Conservation (phyloP, 495 filamentous ascomycete species). For the Penicillium egyptiacum region DNA sequence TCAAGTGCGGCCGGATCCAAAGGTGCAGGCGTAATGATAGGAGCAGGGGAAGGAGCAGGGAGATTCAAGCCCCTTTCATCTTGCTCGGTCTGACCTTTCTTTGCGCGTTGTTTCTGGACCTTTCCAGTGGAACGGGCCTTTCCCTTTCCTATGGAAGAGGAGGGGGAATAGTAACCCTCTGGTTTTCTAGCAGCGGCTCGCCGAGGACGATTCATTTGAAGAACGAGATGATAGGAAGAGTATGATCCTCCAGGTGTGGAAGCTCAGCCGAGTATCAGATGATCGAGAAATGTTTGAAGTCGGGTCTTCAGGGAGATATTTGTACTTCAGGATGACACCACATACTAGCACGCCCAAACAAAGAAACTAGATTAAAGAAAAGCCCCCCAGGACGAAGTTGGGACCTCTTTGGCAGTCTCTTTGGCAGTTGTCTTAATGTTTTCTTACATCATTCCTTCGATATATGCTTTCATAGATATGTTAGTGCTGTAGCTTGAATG, state of each 20-base stretch:
- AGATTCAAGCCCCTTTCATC: neutral
- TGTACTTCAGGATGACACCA: neutral
- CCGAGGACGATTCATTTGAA: neutral
- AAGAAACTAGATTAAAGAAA: neutral
- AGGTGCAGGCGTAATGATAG: neutral
- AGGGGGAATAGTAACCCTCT: neutral
- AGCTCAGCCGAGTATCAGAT: neutral
- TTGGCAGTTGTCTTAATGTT: no score
- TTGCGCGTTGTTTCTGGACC: neutral
- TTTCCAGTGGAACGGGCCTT: neutral
- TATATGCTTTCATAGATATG: no score
- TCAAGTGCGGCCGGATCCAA: neutral
- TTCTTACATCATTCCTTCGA: no score
- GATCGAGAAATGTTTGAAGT: neutral
- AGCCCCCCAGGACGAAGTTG: neutral
- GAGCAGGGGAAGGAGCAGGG: neutral
- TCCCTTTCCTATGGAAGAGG: neutral
- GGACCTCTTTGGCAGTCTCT: no score
- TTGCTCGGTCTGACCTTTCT: neutral
- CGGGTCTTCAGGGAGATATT: neutral
- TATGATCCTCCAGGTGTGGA: neutral
- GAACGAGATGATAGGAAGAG: neutral
- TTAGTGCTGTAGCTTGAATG: no score
- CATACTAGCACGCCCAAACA: neutral
- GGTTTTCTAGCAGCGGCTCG: neutral